These are phyloP conservation scores for Lyophyllum semitale DNA, from an alignment of 768 basidiomycete genomes.

Conservation along the genomic window DNA sequence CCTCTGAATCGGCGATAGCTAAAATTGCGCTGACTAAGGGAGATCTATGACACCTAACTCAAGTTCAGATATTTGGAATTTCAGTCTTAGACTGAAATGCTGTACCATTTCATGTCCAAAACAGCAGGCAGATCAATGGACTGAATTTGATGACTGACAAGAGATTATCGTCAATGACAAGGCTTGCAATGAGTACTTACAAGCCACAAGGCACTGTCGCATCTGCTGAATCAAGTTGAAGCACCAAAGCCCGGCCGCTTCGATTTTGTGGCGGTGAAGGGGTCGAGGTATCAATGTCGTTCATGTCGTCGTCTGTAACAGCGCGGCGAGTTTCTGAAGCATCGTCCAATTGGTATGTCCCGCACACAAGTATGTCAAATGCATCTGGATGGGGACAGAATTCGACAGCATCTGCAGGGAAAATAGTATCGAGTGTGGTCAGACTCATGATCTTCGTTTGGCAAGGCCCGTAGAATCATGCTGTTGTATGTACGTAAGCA, in stretches of 20 bases:
- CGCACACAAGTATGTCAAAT: slow-evolving; percentile 75
- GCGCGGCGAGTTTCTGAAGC: slow-evolving; percentile 9
- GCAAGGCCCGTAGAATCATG: not conserved
- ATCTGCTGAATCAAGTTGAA: slow-evolving; percentile 39
- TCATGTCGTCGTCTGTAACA: slow-evolving; percentile 6
- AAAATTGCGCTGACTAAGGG: slow-evolving; percentile 47
- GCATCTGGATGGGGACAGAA: slow-evolving; percentile 76
- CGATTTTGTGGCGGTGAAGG: slow-evolving; percentile 39
- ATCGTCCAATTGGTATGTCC: slow-evolving; percentile 83
- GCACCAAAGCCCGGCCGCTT: slow-evolving; percentile 75
- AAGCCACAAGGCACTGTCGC: slow-evolving; percentile 25
- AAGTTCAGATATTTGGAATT: not conserved
- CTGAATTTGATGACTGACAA: slow-evolving; percentile 59
- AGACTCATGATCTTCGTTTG: slow-evolving; percentile 5
- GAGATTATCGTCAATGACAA: not conserved
- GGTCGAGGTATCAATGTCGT: slow-evolving; percentile 5
- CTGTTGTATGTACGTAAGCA: not conserved
- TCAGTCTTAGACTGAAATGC: not conserved
- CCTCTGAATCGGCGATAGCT: slow-evolving; percentile 85
- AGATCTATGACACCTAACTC: slow-evolving; percentile 60
- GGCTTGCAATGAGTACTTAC: slow-evolving; percentile 34
- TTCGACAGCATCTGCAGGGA: slow-evolving; percentile 89
- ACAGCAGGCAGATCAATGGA: slow-evolving; percentile 77
- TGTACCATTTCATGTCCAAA: slow-evolving; percentile 93
- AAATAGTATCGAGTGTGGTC: slow-evolving; percentile 58